phyloP scores from a whole-genome alignment of 768 basidiomycete species.

The Calocybe indica region DNA sequence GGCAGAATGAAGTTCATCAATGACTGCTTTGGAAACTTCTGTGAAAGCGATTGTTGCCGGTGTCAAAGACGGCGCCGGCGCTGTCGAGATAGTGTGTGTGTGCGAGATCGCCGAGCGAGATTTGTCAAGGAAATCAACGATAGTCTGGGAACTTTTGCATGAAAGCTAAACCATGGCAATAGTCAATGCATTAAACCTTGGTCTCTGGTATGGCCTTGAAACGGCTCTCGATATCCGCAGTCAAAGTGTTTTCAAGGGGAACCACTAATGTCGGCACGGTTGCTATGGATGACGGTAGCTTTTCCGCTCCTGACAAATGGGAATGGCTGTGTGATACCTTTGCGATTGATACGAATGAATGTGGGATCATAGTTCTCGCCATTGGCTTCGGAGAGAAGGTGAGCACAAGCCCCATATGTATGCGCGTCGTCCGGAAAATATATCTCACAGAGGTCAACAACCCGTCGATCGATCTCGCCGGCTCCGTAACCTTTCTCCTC shows the following conservation, averaged over 20 bases:
- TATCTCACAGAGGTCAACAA: too few relatives aligned
- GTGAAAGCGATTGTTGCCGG: constrained; percentile 78
- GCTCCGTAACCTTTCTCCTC: constrained; percentile 80
- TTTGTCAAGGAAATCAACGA: constrained; percentile 78
- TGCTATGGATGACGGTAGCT: constrained; percentile 31
- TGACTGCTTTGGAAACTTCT: constrained; percentile 42
- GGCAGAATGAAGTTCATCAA: constrained; percentile 57
- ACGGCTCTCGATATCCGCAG: constrained; percentile 64
- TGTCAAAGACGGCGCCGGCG: constrained; percentile 70
- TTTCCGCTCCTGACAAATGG: neutral
- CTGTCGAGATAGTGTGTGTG: constrained; percentile 62
- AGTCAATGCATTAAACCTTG: constrained; percentile 36
- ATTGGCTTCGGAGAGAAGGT: constrained; percentile 36
- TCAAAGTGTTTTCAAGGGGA: constrained; percentile 70
- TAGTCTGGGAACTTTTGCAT: constrained; percentile 37
- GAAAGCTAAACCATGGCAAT: neutral
- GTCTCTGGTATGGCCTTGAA: constrained; percentile 78
- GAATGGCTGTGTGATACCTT: constrained; percentile 37
- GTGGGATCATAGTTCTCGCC: constrained; percentile 76
- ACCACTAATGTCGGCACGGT: constrained; percentile 82
- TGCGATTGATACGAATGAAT: constrained; percentile 72
- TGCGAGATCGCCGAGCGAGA: constrained; percentile 66
- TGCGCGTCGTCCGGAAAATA: too few relatives aligned
- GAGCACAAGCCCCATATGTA: too few relatives aligned
- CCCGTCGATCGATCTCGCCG: constrained; percentile 59